A percentile compares a stretch with the other conserved stretches of the same genome.
Evolutionary conservation across 1,284 basidiomycete species (phyloP).

Genomic region (Moesziomyces globuligerus): DNA sequence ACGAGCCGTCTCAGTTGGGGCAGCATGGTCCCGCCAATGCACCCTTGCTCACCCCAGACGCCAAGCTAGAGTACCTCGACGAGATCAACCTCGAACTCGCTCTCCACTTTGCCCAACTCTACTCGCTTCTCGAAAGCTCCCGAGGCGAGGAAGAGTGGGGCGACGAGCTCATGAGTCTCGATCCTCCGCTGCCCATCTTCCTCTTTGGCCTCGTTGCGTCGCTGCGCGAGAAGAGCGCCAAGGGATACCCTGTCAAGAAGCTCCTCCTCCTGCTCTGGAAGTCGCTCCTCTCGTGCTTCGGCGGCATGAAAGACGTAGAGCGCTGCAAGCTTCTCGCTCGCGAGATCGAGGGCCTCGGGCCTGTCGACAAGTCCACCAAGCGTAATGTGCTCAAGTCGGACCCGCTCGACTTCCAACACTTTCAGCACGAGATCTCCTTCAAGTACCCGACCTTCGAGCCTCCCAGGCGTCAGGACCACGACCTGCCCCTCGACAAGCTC

Average conservation of each 20-base stretch:
- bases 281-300: conserved; percentile 87
- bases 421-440: conserved; percentile 60
- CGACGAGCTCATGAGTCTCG: conserved; percentile 72
- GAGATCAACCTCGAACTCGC: conserved; percentile 66
- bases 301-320: conserved; percentile 85
- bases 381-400: conserved; percentile 54
- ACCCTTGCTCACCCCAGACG: conserved; percentile 60
- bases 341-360: conserved; percentile 74
- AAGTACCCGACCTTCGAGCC: conserved; percentile 69
- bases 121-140: conserved; percentile 63
- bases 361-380: conserved; percentile 37
- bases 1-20: conserved; percentile 28
- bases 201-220: conserved; percentile 88
- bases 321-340: conserved; percentile 86
- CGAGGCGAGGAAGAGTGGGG: conserved; percentile 60
- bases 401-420: conserved; percentile 61
- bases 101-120: conserved; percentile 65
- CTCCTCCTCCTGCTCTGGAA: conserved; percentile 97
- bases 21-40: conserved; percentile 37
- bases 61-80: conserved; percentile 64
- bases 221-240: conserved; percentile 90
- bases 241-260: conserved; percentile 73
- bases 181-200: conserved; percentile 92
- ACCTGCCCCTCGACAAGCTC: conserved; percentile 66
- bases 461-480: conserved; percentile 66